phyloP scores from a whole-genome alignment of 2,329 filamentous ascomycete genomes.

The Aspergillus piperis region DNA sequence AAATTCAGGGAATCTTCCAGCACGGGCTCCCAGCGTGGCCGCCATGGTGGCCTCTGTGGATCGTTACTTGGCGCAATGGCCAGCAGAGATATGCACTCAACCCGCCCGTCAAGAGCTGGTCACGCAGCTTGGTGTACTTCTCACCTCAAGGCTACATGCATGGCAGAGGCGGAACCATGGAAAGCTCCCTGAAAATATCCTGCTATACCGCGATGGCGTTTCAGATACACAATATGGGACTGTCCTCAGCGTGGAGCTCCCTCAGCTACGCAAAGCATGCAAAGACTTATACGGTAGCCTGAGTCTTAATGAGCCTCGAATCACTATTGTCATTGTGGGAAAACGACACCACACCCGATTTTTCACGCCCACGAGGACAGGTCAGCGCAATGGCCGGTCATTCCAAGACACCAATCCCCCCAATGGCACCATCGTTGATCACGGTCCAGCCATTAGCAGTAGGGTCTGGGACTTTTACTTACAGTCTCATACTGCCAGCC shows the following conservation, averaged over 20 bases:
- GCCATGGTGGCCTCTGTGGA: slow-evolving; percentile 76
- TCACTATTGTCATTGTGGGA: slow-evolving; percentile 75
- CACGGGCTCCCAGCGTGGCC: slow-evolving; percentile 69
- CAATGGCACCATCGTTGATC: slow-evolving; percentile 79
- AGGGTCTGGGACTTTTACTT: slow-evolving; percentile 81
- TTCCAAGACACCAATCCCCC: slow-evolving; percentile 61
- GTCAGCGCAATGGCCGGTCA: slow-evolving; percentile 41
- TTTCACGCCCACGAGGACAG: slow-evolving; percentile 60
- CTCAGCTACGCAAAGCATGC: slow-evolving; percentile 57
- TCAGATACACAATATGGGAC: slow-evolving; percentile 76
- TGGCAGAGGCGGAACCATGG: slow-evolving; percentile 62
- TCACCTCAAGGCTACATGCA: slow-evolving; percentile 62
- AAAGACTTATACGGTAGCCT: slow-evolving; percentile 50
- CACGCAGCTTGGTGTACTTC: slow-evolving; percentile 58
- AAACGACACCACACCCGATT: slow-evolving; percentile 88
- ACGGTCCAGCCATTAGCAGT: slow-evolving; percentile 68
- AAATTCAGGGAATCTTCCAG: slow-evolving; percentile 58
- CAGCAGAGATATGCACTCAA: slow-evolving; percentile 22
- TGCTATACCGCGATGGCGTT: slow-evolving; percentile 86
- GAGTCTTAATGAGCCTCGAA: slow-evolving; percentile 54
- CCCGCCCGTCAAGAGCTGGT: slow-evolving; percentile 66
- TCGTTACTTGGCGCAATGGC: slow-evolving; percentile 57
- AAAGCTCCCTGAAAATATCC: slow-evolving; percentile 66
- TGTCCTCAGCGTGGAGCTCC: slow-evolving; percentile 67
- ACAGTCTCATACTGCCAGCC: slow-evolving; percentile 73